Evolutionary conservation across 345 rosid genomes (phyloP), one percentile per base, ranked within the genome.

Genomic region (Brassica carinata): DNA sequence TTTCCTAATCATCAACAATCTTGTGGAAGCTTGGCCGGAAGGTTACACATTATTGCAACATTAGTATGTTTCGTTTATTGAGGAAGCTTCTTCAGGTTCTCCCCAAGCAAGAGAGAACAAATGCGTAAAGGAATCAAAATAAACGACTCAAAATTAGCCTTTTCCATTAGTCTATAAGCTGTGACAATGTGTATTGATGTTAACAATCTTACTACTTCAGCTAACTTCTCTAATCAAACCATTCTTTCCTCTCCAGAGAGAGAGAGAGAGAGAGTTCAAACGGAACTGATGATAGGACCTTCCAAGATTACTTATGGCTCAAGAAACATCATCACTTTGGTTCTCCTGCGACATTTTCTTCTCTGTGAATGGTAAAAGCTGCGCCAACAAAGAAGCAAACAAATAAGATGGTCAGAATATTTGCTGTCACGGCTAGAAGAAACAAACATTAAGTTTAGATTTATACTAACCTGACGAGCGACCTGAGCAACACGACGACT

Each of bases 391-490:
- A 69, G 61, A 77, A 76, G 38, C 45, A 71, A 55, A 14, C 1
- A n/a, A 7, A 17, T 15, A 55, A 55, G 61, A 55, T 7, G 5
- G 68, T 75, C 7, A 65, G n/a, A 53, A 64, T 65, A 51, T 51
- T 51, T 51, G 18, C 58, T 53, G 58, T 51, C 58, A n/a, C 58
- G n/a, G 18, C 58, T 14, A 51, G 58, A 51, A 51, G 58, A 51
- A 51, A 51, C 45, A 72, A 72, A 51, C 34, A 38, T 38, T 38
- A 38, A 8, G 43, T 58, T 1, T 61, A 48, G 59, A 65, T 48
- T 80, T 13, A 83, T 87, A 83, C 88, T 68, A 80, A 90, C 98
- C 97, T 92, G 90, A 69, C 84, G 88, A 83, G 92, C 93, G 68
- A 89, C 88, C 77, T 87, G 91, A n/a, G 77, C 81, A n/a, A 81